Evolutionary conservation across 352 stramenopile genomes (phyloP), one percentile per base, ranked within the genome.

Genomic region (Globisporangium carolinianum): DNA sequence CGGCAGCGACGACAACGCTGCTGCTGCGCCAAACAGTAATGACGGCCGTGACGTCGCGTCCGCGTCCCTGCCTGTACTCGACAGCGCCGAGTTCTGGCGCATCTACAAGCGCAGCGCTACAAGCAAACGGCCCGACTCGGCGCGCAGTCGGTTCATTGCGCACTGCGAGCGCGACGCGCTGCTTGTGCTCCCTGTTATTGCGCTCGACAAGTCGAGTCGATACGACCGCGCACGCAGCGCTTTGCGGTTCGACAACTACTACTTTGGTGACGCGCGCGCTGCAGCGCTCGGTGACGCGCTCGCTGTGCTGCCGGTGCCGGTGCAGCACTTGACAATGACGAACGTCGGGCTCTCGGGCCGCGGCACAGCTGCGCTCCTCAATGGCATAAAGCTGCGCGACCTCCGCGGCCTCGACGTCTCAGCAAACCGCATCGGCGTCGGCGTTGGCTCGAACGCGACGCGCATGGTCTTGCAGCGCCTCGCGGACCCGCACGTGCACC

Each of bases 161-260:
- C 72, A 73, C 24, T 89, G 78, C 53, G 72, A 91, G 62, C 60
- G 72, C 6, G 53, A 71, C 10, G 84, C 76, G 6, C 48, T 91
- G 52, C 55, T 91, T n/a, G 76, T 88, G 39, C 66, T 91, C 0
- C 81, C 81, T 0, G 71, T 87, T 15, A 67, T 91, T 10, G 78
- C 89, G 49, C 59, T 91, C 3, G 82, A 77, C 46, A 62, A 69
- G 24, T 48, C 71, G 6, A 70, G 57, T 1, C 68, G 77, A 6
- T 87, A 87, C 41, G 72, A 88, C 36, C 51, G 46, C 35, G 56
- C 57, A 15, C 69, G 57, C 0, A 76, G 79, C 41, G 53, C 67
- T 6, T 69, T 91, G 11, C 60, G 69, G 0, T 91, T 82, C 46
- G 73, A 83, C 62, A 88, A 91, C 57, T 91, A 89, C 57, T 91